Evolutionary conservation across 768 basidiomycete species (phyloP).

Genomic region (Zangia roseola): DNA sequence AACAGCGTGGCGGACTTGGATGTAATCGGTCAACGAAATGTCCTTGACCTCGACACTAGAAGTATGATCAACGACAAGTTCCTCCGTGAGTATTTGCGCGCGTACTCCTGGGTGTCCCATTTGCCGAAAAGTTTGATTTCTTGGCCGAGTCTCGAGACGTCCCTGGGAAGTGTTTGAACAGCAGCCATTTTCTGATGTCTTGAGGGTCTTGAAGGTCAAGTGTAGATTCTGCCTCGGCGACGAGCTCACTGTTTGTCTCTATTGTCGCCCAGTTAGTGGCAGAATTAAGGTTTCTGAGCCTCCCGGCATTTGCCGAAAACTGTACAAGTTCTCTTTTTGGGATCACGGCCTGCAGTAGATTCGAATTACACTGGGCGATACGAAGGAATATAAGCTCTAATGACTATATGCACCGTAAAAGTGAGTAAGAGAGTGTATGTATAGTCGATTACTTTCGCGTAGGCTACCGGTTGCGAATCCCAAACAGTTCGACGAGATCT

Average conservation of each 20-base stretch:
- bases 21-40: constrained; percentile 98
- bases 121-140: constrained; percentile 97
- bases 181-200: constrained; percentile 55
- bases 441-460: neutral
- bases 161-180: constrained; percentile 74
- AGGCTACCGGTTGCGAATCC: constrained; percentile 32
- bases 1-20: constrained; percentile 97
- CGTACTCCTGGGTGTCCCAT: constrained; percentile 98
- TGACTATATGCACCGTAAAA: constrained; percentile 13
- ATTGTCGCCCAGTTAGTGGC: constrained; percentile 7
- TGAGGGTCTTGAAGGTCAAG: constrained; percentile 28
- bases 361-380: constrained; percentile 9
- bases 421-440: neutral
- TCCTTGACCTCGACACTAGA: constrained; percentile 96
- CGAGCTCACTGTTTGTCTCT: constrained; percentile 27
- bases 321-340: constrained; percentile 25
- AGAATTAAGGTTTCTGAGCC: constrained; percentile 26
- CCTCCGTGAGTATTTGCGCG: neutral
- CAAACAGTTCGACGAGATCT: constrained; percentile 65
- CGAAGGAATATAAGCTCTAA: constrained; percentile 1
- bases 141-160: constrained; percentile 75
- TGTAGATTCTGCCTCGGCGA: constrained; percentile 15
- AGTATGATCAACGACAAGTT: constrained; percentile 15
- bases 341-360: neutral
- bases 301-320: constrained; percentile 27